phyloP scores from a whole-genome alignment of 2,329 filamentous ascomycete species.

The Furcasterigmium sp. region DNA sequence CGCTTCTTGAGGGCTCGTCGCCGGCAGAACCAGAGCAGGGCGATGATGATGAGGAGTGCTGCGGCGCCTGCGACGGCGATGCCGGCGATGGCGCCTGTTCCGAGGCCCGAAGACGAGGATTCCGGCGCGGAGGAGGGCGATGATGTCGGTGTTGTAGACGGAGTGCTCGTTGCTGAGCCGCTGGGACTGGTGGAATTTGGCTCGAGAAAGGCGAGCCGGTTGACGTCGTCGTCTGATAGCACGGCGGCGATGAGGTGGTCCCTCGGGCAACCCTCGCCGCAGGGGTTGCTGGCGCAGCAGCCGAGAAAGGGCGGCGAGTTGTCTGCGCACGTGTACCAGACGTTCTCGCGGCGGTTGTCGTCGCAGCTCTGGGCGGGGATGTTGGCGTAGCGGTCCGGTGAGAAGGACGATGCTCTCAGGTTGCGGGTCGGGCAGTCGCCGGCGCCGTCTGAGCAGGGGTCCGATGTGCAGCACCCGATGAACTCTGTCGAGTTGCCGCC shows the following conservation, averaged over 20 bases:
- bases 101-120: conserved; percentile 1
- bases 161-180: background rate
- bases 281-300: conserved; percentile 30
- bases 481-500: conserved; percentile 23
- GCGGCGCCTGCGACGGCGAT: conserved; percentile 13
- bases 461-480: conserved; percentile 32
- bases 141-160: background rate
- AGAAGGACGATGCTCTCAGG: conserved; percentile 22
- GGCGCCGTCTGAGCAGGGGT: conserved; percentile 24
- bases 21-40: conserved; percentile 9
- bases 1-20: conserved; percentile 10
- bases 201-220: conserved; percentile 11
- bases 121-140: background rate
- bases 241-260: conserved; percentile 16
- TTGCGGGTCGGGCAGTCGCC: conserved; percentile 25
- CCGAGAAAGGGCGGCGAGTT: conserved; percentile 28
- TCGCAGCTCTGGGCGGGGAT: conserved; percentile 26
- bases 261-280: conserved; percentile 18
- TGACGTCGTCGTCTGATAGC: conserved; percentile 15
- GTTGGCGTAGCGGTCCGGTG: conserved; percentile 13
- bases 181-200: background rate
- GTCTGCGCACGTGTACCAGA: conserved; percentile 28
- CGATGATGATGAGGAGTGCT: conserved; percentile 5
- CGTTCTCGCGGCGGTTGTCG: conserved; percentile 8
- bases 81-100: conserved; percentile 11